Conservation (phyloP, 2,329 filamentous ascomycete genomes). For the Metarhizium album region DNA sequence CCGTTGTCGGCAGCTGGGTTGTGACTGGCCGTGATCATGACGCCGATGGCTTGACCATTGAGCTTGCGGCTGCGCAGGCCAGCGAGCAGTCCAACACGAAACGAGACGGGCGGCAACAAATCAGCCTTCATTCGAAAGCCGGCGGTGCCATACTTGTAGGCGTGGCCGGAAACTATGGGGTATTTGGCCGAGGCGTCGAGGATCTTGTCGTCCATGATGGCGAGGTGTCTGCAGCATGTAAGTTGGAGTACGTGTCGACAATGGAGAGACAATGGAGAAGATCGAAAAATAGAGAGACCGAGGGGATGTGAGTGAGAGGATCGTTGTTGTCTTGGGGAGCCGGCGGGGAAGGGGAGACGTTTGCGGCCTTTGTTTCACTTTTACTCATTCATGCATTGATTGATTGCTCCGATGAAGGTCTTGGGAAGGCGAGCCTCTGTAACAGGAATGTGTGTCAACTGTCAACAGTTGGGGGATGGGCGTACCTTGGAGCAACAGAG, state of each 20-base stretch:
- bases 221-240: neutral
- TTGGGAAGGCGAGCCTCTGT: neutral
- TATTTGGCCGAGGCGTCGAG: slow-evolving; percentile 52
- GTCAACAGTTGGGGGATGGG: neutral
- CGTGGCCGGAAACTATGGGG: slow-evolving; percentile 42
- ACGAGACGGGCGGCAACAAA: slow-evolving; percentile 83
- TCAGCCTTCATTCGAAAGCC: slow-evolving; percentile 63
- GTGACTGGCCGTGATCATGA: slow-evolving; percentile 94
- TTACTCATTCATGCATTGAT: too few relatives aligned
- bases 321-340: too few relatives aligned
- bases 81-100: slow-evolving; percentile 82
- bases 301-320: too few relatives aligned
- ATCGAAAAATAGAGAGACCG: too few relatives aligned
- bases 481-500: neutral
- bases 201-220: slow-evolving; percentile 43
- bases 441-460: neutral
- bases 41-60: slow-evolving; percentile 81
- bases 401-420: neutral
- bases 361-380: too few relatives aligned
- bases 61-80: slow-evolving; percentile 83
- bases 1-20: slow-evolving; percentile 86
- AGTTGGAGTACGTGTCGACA: neutral
- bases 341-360: neutral
- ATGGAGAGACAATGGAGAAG: too few relatives aligned
- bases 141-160: slow-evolving; percentile 56